Evolutionary conservation across 2,329 filamentous ascomycete genomes (phyloP).

Genomic region (Fusarium buharicum): DNA sequence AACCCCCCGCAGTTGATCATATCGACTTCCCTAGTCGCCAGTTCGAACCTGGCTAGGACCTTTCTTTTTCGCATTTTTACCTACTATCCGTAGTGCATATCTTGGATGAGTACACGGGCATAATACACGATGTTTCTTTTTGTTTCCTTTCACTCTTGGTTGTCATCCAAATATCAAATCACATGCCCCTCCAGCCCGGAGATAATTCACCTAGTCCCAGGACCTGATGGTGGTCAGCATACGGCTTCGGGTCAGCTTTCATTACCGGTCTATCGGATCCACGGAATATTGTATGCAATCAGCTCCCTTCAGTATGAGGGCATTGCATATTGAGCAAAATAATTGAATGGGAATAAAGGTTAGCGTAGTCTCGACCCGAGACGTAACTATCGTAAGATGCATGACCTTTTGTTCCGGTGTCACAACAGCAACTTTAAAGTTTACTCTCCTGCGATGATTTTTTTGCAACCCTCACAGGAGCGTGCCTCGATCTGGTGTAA

Average conservation of each 20-base stretch:
- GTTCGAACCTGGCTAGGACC: not conserved
- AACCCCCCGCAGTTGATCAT: not conserved
- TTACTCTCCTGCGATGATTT: not conserved
- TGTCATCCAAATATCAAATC: not conserved
- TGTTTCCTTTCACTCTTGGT: not conserved
- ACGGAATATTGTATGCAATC: not conserved
- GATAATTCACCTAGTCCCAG: no score
- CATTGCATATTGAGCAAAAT: not conserved
- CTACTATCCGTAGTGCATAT: no score
- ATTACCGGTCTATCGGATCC: constrained; percentile 1
- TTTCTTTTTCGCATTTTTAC: not conserved
- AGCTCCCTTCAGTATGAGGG: not conserved
- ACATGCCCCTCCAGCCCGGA: no score
- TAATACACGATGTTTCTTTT: not conserved
- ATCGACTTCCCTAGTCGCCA: not conserved
- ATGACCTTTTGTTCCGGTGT: not conserved
- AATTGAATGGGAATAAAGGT: not conserved
- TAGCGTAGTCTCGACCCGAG: constrained; percentile 1
- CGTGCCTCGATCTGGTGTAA: constrained; percentile 27
- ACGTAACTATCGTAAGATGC: not conserved
- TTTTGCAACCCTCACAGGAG: constrained; percentile 19
- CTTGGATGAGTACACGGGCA: no score
- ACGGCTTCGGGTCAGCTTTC: constrained; percentile 18
- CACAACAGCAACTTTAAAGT: not conserved
- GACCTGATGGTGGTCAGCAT: not conserved